Percentiles rank a stretch among this genome's conserved stretches.
Evolutionary conservation across 345 rosid genomes (phyloP).

Genomic region (Eutrema heterophyllum): DNA sequence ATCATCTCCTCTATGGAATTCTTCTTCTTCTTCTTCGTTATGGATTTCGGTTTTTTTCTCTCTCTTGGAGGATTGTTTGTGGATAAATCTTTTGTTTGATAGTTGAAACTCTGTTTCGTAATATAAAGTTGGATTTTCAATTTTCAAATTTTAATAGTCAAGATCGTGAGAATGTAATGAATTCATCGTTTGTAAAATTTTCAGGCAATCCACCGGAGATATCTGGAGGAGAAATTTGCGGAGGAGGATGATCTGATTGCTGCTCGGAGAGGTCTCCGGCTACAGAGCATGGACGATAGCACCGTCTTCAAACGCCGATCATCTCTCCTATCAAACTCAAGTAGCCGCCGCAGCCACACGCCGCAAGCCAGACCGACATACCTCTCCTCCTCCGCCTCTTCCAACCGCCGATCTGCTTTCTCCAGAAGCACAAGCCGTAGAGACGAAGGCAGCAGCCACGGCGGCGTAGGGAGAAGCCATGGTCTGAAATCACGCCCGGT

Average conservation of each 20-base stretch:
- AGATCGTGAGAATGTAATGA: neutral
- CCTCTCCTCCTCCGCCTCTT: slow-evolving; percentile 31
- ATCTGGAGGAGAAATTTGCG: slow-evolving; percentile 25
- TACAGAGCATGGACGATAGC: slow-evolving; percentile 43
- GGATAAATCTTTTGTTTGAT: neutral
- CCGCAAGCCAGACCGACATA: slow-evolving; percentile 42
- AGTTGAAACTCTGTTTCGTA: neutral
- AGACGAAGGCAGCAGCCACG: slow-evolving; percentile 30
- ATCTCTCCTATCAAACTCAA: slow-evolving; percentile 28
- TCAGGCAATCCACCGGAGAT: slow-evolving; percentile 22
- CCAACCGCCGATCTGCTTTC: slow-evolving; percentile 19
- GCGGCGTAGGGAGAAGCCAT: slow-evolving; percentile 5
- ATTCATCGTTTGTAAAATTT: neutral
- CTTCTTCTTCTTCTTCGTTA: too few relatives aligned
- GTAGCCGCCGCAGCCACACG: slow-evolving; percentile 44
- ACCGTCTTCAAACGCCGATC: slow-evolving; percentile 34
- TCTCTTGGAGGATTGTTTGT: too few relatives aligned
- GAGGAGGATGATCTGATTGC: slow-evolving; percentile 27
- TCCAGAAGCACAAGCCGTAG: slow-evolving; percentile 29
- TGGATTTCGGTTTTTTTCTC: neutral
- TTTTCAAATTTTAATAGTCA: neutral
- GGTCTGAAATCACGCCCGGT: slow-evolving; percentile 30
- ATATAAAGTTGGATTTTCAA: neutral
- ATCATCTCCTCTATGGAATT: too few relatives aligned
- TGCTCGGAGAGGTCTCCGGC: slow-evolving; percentile 32